Conservation (phyloP, 371 early-diverging fungal genomes). For the Rhizopus delemar region DNA sequence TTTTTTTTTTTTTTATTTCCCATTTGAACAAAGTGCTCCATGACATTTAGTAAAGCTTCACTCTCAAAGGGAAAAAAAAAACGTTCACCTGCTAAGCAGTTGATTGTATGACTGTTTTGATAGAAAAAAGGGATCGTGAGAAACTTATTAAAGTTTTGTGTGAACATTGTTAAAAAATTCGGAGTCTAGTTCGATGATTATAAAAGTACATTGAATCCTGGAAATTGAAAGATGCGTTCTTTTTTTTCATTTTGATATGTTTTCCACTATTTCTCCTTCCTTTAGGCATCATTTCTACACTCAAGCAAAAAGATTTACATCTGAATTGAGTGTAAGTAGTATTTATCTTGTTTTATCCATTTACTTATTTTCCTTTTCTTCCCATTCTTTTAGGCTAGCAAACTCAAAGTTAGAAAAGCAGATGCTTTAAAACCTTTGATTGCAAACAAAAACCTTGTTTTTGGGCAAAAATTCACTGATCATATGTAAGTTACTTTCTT, state of each 20-base stretch:
- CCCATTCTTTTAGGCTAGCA: constrained; percentile 43
- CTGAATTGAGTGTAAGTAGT: constrained; percentile 26
- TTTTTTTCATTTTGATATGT: constrained; percentile 10
- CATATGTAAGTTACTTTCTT: constrained; percentile 72
- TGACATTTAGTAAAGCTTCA: too few species aligned
- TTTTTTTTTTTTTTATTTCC: too few species aligned
- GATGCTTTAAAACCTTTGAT: constrained; percentile 61
- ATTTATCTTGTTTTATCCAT: not conserved
- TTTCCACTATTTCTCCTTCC: constrained; percentile 14
- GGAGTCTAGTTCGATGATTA: too few species aligned
- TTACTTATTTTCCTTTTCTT: not conserved
- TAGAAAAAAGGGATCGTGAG: too few species aligned
- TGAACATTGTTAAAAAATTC: too few species aligned
- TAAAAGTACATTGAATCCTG: too few species aligned
- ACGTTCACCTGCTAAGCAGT: too few species aligned
- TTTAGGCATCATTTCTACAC: constrained; percentile 11
- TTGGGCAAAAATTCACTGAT: constrained; percentile 90
- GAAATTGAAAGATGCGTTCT: too few species aligned
- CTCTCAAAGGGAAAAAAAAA: too few species aligned
- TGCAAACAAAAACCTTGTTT: constrained; percentile 80
- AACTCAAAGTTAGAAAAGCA: constrained; percentile 43
- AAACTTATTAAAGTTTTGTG: too few species aligned
- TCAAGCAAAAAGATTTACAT: constrained; percentile 25
- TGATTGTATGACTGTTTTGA: too few species aligned
- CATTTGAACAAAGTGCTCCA: too few species aligned